Base-by-base conservation (phyloP, 2,329 filamentous ascomycete genomes). In the Aspergillus pseudoterreus region DNA sequence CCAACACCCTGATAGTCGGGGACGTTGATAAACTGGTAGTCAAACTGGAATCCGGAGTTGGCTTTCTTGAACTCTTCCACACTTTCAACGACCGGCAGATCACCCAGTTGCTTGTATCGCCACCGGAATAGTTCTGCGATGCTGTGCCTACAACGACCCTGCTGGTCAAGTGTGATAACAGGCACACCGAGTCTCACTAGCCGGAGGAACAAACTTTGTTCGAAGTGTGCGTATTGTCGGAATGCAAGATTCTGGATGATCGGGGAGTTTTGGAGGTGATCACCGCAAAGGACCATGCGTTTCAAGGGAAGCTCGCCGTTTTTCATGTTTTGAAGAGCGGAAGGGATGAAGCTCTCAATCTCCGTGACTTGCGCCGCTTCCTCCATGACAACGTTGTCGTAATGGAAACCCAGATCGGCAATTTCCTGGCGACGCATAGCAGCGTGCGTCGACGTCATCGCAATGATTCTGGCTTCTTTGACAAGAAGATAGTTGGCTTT, bases 301-400 rank as follows among this genome's bases (percentile, higher is more conserved):
- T 96, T 90, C 11, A 99, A 75, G 3, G 85, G 83, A 60, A 89
- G 80, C 63, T 90, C 80, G 32, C 87, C 87, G 47, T 86, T 77
- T 58, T 83, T 82, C 17, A 87, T 83, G 57, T 88, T 90, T 67
- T 99, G 95, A 71, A 99, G 80, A n/a, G 92, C 88, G 48, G 96
- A 78, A 0, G 94, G 94, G 57, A 99, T 90, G 72, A 99, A 97
- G 57, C 90, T 95, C 68, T 99, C 94, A 43, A 96, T 88, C 70
- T 99, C 94, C 0, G 92, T 99, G 65, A 99, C 92, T 67, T 99
- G 94, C 11, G 94, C 94, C 4, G 94, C 92, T 78, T 99, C 94
- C 75, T 99, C 94, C 88, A 99, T 96, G 48, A 99, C 81, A 11
- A 99, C 88, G 58, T 96, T 99, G 75, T 97, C 92, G 64, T 99